Evolutionary conservation across 345 rosid genomes (phyloP).

Genomic region (Trapa bicornis): DNA sequence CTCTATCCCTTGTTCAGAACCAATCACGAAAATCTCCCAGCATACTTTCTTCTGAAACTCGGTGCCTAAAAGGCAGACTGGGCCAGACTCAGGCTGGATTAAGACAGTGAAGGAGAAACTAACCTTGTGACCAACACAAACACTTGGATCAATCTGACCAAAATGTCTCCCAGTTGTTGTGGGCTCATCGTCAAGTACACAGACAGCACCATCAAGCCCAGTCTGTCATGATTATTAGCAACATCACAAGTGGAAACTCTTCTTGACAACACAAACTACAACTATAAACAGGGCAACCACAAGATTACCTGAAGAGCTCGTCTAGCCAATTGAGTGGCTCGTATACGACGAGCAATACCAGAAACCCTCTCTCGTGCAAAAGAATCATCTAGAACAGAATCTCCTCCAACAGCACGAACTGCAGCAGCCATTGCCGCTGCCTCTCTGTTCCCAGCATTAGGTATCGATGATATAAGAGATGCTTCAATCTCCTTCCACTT

Average conservation of each 20-base stretch:
- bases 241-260: slow-evolving; percentile 8
- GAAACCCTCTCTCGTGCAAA: slow-evolving; percentile 99
- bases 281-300: background rate
- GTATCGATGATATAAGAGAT: slow-evolving; percentile 92
- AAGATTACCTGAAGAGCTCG: slow-evolving; percentile 74
- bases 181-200: slow-evolving; percentile 97
- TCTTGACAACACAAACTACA: background rate
- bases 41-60: slow-evolving; percentile 88
- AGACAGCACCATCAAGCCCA: slow-evolving; percentile 68
- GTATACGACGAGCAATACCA: slow-evolving; percentile 91
- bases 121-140: slow-evolving; percentile 72
- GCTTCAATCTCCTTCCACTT: slow-evolving; percentile 99
- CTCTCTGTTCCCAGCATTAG: slow-evolving; percentile 97
- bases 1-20: slow-evolving; percentile 99
- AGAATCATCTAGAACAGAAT: slow-evolving; percentile 98
- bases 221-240: slow-evolving; percentile 41
- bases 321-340: slow-evolving; percentile 71
- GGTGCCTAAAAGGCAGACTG: slow-evolving; percentile 93
- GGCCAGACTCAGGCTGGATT: slow-evolving; percentile 99
- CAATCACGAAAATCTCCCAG: slow-evolving; percentile 99
- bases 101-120: slow-evolving; percentile 78
- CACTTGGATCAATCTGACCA: slow-evolving; percentile 67
- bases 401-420: slow-evolving; percentile 99
- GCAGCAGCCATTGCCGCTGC: slow-evolving; percentile 99
- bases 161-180: slow-evolving; percentile 75